Conservation (phyloP, 768 basidiomycete genomes). For the Hygrocybe punicea region DNA sequence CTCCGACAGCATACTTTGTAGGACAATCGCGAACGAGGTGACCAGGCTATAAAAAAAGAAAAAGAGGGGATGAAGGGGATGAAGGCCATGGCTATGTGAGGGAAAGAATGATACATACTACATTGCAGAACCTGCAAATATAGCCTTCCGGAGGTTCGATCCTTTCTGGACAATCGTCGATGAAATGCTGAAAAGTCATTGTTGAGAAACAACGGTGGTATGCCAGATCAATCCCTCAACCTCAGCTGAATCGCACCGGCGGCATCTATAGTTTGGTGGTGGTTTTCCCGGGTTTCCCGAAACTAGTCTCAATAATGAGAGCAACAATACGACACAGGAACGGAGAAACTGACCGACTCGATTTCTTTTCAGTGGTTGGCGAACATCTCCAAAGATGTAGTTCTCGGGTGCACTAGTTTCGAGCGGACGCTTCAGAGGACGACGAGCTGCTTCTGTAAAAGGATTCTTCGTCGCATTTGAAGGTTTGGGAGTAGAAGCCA, state of each 20-base stretch:
- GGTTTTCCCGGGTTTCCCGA: slow-evolving; percentile 53
- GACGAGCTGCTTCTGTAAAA: slow-evolving; percentile 44
- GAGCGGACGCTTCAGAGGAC: slow-evolving; percentile 51
- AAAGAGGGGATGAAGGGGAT: too few relatives aligned
- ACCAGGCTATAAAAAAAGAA: slow-evolving; percentile 48
- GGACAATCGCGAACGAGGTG: slow-evolving; percentile 92
- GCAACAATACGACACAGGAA: slow-evolving; percentile 4
- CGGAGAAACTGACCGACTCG: slow-evolving; percentile 45
- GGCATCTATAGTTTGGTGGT: slow-evolving; percentile 72
- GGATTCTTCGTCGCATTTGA: slow-evolving; percentile 70
- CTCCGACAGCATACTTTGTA: slow-evolving; percentile 68
- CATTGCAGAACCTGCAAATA: slow-evolving; percentile 80
- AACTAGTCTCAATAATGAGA: slow-evolving; percentile 12
- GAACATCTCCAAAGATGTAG: slow-evolving; percentile 66
- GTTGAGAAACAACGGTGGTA: not conserved
- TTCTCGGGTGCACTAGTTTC: slow-evolving; percentile 54
- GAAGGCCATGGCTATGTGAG: not conserved
- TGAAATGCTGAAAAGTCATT: slow-evolving; percentile 61
- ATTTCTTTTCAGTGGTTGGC: slow-evolving; percentile 54
- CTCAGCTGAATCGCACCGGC: slow-evolving; percentile 71
- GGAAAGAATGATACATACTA: slow-evolving; percentile 40
- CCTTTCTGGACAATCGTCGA: slow-evolving; percentile 71
- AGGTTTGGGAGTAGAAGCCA: slow-evolving; percentile 43
- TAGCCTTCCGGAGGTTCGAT: slow-evolving; percentile 79
- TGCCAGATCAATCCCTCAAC: slow-evolving; percentile 39